Percentiles rank a stretch among this genome's conserved stretches.
phyloP scores from a whole-genome alignment of 305 asterid species.

The Ruellia speciosa region DNA sequence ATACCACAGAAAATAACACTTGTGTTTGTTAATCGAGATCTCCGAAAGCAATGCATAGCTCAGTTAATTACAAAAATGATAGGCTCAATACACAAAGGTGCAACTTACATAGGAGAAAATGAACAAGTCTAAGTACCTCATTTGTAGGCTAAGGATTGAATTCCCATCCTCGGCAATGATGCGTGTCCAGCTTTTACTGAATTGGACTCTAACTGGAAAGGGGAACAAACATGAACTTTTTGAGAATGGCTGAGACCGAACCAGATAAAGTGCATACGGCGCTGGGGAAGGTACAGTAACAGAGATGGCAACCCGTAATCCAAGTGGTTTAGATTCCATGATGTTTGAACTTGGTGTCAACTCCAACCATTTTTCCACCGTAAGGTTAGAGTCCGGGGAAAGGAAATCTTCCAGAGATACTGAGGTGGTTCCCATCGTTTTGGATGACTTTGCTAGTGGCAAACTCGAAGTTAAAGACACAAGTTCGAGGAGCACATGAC shows the following conservation, averaged over 20 bases:
- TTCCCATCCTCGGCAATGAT: constrained; percentile 59
- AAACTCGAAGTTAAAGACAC: constrained; percentile 35
- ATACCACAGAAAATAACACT: too few species aligned
- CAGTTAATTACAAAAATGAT: not conserved
- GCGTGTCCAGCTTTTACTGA: constrained; percentile 44
- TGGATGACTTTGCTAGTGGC: constrained; percentile 34
- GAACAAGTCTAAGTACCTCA: constrained; percentile 45
- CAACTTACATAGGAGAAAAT: constrained; percentile 13
- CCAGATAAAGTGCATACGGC: constrained; percentile 49
- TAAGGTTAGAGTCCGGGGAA: constrained; percentile 42
- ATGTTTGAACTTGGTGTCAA: constrained; percentile 50
- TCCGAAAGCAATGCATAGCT: too few species aligned
- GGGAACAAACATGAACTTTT: constrained; percentile 64
- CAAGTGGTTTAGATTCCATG: constrained; percentile 39
- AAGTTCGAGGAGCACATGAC: constrained; percentile 58
- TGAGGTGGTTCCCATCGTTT: constrained; percentile 49
- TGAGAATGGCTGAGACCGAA: constrained; percentile 41
- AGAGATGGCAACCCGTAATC: constrained; percentile 71
- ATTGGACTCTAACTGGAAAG: constrained; percentile 41
- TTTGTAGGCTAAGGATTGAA: constrained; percentile 56
- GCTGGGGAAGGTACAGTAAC: constrained; percentile 63
- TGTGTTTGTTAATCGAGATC: too few species aligned
- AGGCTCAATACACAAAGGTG: too few species aligned
- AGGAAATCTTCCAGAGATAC: constrained; percentile 50
- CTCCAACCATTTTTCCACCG: constrained; percentile 80